Base-by-base conservation (phyloP, 805 yeast genomes). In the Candida insectorum region DNA sequence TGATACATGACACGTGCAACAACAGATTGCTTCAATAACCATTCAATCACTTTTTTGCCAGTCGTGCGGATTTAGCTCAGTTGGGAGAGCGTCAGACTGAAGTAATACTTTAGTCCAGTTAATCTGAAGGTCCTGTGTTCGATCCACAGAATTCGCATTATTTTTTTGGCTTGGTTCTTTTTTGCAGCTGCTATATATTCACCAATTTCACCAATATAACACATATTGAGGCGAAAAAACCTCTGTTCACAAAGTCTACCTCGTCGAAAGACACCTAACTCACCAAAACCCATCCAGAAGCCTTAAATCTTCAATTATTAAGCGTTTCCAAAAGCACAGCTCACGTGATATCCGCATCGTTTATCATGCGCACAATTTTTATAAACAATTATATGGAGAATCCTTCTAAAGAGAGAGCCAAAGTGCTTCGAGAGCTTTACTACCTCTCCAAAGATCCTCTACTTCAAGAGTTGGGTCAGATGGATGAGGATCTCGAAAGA, bases 111-210 rank as follows among this genome's bases (percentile, higher is more conserved):
- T 52, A 47, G 60, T 54, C 54, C 52, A 53, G 53, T 47, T 51
- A 51, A 77, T 77, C 83, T 77, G 82, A 72, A 79, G 85, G 85
- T 78, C 83, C 79, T 76, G 84, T 75, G 84, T 79, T 79, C 85
- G 79, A 78, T 76, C 84, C 85, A 75, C 84, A 76, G 73, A 72
- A 70, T 56, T 70, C 76, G 77, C 77, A 72, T 46, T 33, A 30
- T 43, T 47, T 56, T 52, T 47, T 47, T 17, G n/a, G n/a, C n/a
- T n/a, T n/a, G n/a, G n/a, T n/a, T 20, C 22, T 20, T 20, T 20
- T 20, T 20, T 20, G 10, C 8, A 20, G 23, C 23, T 20, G 23
- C 23, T n/a, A n/a, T n/a, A n/a, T n/a, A n/a, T n/a, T n/a, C n/a
- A n/a, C n/a, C n/a, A n/a, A n/a, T n/a, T n/a, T n/a, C n/a, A n/a